These are phyloP conservation scores for Rhizodiscina lignyota DNA, from an alignment of 495 filamentous ascomycete genomes.

Conservation along the genomic window DNA sequence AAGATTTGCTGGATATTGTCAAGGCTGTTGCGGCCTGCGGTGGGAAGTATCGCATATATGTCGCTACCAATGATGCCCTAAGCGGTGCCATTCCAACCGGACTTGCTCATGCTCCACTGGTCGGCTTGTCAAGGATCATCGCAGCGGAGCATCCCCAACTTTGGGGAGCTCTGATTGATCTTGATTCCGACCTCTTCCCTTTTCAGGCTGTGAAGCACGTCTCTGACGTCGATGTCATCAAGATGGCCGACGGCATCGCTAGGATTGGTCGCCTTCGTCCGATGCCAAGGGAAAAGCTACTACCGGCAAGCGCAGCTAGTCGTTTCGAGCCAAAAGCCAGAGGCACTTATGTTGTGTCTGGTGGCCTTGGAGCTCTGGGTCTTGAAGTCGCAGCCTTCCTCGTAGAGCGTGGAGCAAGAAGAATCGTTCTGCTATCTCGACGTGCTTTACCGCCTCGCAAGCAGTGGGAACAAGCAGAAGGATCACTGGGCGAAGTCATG, in stretches of 20 bases:
- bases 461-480: conserved; percentile 9
- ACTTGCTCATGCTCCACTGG: conserved; percentile 21
- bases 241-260: conserved; percentile 27
- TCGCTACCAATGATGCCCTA: conserved; percentile 9
- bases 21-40: conserved; percentile 10
- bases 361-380: conserved; percentile 29
- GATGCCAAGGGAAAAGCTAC: conserved; percentile 11
- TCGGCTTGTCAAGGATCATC: conserved; percentile 23
- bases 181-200: conserved; percentile 13
- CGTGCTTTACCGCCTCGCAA: conserved; percentile 17
- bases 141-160: conserved; percentile 23
- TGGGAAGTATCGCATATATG: conserved; percentile 15
- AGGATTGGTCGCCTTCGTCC: conserved; percentile 18
- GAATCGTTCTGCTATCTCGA: conserved; percentile 26
- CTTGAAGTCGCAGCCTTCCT: conserved; percentile 22
- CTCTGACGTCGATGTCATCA: conserved; percentile 24
- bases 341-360: conserved; percentile 31
- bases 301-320: neutral
- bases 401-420: conserved; percentile 23
- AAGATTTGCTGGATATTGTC: conserved; percentile 15
- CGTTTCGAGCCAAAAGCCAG: conserved; percentile 12
- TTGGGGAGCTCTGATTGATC: conserved; percentile 24
- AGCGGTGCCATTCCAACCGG: conserved; percentile 11
- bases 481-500: conserved; percentile 1
- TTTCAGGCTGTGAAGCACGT: conserved; percentile 21